phyloP scores from a whole-genome alignment of 2,329 filamentous ascomycete genomes.

The Pseudogymnoascus verrucosus region DNA sequence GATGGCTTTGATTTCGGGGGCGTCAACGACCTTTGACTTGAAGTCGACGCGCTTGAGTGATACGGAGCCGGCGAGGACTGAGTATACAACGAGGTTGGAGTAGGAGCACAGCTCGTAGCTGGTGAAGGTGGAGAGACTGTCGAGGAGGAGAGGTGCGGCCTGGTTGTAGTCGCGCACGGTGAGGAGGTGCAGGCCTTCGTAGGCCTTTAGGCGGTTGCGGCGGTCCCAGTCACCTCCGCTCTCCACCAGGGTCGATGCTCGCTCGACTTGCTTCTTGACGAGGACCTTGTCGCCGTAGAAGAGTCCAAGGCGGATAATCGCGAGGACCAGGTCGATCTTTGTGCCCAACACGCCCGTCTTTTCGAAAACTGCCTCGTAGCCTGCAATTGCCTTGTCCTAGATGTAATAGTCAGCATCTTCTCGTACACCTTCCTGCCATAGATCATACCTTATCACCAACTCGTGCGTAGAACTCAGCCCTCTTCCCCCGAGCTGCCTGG shows the following conservation, averaged over 20 bases:
- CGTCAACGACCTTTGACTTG: conserved; percentile 97
- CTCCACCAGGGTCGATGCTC: conserved; percentile 83
- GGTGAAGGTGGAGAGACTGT: conserved; percentile 95
- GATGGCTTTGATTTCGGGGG: conserved; percentile 95
- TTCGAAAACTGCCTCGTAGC: conserved; percentile 88
- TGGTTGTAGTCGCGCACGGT: conserved; percentile 85
- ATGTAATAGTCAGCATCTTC: conserved; percentile 16
- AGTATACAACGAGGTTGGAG: conserved; percentile 88
- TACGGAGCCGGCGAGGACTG: conserved; percentile 87
- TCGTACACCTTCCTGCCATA: background rate
- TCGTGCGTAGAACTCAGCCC: conserved; percentile 91
- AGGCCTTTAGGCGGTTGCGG: conserved; percentile 95
- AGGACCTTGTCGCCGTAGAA: conserved; percentile 92
- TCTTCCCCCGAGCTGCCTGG: conserved; percentile 83
- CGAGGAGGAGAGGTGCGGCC: conserved; percentile 85
- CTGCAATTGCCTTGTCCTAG: conserved; percentile 87
- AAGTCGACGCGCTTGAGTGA: conserved; percentile 96
- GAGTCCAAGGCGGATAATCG: conserved; percentile 88
- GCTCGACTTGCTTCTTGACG: conserved; percentile 89
- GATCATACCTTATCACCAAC: conserved; percentile 82
- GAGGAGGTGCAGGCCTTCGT: conserved; percentile 88
- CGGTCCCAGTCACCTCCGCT: conserved; percentile 97
- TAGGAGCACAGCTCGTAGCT: conserved; percentile 98
- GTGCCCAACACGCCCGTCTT: conserved; percentile 95
- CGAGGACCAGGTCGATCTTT: conserved; percentile 94